phyloP scores from a whole-genome alignment of 2,329 filamentous ascomycete species.

The Microdochium nivale region DNA sequence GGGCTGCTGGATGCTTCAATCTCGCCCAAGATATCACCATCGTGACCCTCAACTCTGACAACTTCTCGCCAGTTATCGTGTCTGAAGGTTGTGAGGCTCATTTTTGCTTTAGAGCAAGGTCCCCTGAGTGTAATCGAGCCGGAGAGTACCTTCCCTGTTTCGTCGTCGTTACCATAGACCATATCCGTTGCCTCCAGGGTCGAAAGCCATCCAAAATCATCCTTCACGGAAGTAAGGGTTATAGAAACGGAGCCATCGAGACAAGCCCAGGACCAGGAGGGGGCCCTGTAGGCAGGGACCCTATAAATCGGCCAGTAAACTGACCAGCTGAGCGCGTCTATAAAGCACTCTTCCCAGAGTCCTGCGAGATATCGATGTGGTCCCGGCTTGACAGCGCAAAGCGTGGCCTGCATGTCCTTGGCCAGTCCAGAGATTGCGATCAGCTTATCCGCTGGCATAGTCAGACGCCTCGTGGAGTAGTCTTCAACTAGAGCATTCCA shows the following conservation, averaged over 20 bases:
- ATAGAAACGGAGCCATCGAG: conserved; percentile 6
- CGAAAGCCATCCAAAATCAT: neutral
- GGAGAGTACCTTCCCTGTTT: neutral
- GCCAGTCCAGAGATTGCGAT: conserved; percentile 10
- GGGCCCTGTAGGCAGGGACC: conserved; percentile 6
- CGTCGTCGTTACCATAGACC: neutral
- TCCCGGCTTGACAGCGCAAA: neutral
- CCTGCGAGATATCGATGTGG: conserved; percentile 7
- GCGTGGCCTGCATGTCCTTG: conserved; percentile 4
- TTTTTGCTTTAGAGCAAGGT: neutral
- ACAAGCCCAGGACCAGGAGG: conserved; percentile 13
- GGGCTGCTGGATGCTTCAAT: neutral
- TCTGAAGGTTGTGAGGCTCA: too few relatives aligned
- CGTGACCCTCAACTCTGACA: neutral
- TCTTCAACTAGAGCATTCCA: neutral
- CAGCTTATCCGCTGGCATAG: conserved; percentile 8
- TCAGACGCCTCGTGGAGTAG: conserved; percentile 6
- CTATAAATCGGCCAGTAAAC: neutral
- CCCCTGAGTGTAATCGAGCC: neutral
- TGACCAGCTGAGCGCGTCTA: conserved; percentile 5
- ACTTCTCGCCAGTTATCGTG: neutral
- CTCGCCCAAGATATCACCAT: too few relatives aligned
- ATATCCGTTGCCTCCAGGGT: neutral
- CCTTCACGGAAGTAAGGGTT: neutral
- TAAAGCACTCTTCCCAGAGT: conserved; percentile 7